Percentiles rank a stretch among this genome's conserved stretches.
These are phyloP conservation scores for Lachancea sp. DNA, from an alignment of 805 yeast species.

Conservation along the genomic window DNA sequence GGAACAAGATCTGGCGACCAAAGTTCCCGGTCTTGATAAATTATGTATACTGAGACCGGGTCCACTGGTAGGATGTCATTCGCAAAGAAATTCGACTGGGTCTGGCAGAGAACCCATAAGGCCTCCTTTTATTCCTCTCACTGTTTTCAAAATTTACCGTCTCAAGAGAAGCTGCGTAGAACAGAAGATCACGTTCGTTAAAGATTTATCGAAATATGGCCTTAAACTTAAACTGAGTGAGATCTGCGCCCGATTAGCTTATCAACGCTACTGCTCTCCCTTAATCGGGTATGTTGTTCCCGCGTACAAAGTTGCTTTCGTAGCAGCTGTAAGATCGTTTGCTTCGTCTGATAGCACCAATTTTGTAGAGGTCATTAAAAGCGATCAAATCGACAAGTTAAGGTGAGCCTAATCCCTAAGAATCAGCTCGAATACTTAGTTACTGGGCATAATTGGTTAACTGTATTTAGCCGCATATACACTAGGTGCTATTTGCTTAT, in stretches of 20 bases:
- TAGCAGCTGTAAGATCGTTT: conserved; percentile 15
- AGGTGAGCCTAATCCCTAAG: conserved; percentile 1
- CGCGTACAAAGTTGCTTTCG: conserved; percentile 19
- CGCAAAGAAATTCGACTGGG: not conserved
- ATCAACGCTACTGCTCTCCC: conserved; percentile 20
- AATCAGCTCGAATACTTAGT: not conserved
- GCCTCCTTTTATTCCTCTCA: not conserved
- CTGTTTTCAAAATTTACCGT: conserved; percentile 6
- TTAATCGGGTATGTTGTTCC: conserved; percentile 24
- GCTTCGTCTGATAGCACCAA: conserved; percentile 5
- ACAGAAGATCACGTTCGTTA: conserved; percentile 11
- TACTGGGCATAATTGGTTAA: too few species aligned
- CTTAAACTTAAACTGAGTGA: conserved; percentile 19
- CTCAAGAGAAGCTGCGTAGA: conserved; percentile 14
- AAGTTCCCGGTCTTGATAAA: conserved; percentile 11
- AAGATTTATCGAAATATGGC: conserved; percentile 13
- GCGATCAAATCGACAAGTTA: conserved; percentile 18
- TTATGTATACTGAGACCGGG: conserved; percentile 25
- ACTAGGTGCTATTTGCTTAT: too few species aligned
- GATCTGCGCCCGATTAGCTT: conserved; percentile 16
- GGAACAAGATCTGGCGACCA: conserved; percentile 17
- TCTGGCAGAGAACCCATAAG: not conserved
- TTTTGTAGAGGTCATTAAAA: conserved; percentile 16
- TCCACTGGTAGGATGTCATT: conserved; percentile 25
- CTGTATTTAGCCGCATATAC: too few species aligned